Evolutionary conservation across 768 basidiomycete genomes (phyloP).

Genomic region (Porpolomopsis calyptriformis): DNA sequence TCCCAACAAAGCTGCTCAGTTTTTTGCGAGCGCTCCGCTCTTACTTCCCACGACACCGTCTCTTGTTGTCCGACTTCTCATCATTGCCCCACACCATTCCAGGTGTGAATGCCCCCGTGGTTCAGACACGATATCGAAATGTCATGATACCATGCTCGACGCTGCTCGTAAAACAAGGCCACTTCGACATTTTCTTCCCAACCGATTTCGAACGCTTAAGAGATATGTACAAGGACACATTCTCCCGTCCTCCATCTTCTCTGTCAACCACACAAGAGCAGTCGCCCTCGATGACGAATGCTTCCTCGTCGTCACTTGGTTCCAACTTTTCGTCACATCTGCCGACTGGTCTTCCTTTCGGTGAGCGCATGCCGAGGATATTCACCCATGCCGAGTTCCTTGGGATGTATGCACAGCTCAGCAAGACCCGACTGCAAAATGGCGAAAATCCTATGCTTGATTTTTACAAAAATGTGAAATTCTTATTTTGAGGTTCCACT

Average conservation of each 20-base stretch:
- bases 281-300: constrained; percentile 37
- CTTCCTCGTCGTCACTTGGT: constrained; percentile 43
- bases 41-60: constrained; percentile 85
- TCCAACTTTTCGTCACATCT: constrained; percentile 59
- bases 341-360: constrained; percentile 63
- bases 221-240: constrained; percentile 82
- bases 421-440: constrained; percentile 57
- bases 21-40: constrained; percentile 74
- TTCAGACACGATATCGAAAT: constrained; percentile 84
- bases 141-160: constrained; percentile 84
- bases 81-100: constrained; percentile 77
- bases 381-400: constrained; percentile 86
- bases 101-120: constrained; percentile 77
- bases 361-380: constrained; percentile 72
- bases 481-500: constrained; percentile 56
- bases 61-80: constrained; percentile 89
- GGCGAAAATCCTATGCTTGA: constrained; percentile 85
- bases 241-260: constrained; percentile 43
- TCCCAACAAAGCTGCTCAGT: constrained; percentile 83
- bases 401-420: constrained; percentile 70
- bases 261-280: constrained; percentile 15
- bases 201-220: constrained; percentile 77
- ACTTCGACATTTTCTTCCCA: constrained; percentile 98
- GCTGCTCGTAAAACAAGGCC: constrained; percentile 86
- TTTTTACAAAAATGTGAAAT: constrained; percentile 90